phyloP scores from a whole-genome alignment of 352 stramenopile species.

The Phytophthora brassicae region DNA sequence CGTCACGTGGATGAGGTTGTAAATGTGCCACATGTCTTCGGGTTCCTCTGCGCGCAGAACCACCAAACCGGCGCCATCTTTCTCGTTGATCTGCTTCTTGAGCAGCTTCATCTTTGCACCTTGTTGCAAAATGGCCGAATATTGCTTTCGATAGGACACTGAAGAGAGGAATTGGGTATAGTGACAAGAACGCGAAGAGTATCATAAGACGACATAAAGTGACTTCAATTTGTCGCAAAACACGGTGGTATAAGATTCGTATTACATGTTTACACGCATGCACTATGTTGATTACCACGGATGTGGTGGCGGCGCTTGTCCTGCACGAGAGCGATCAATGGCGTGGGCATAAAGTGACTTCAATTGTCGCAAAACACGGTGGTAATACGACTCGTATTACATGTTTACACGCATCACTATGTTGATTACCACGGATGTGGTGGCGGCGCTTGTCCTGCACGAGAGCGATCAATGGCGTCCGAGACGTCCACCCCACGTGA shows the following conservation, averaged over 20 bases:
- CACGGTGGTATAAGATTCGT: not conserved
- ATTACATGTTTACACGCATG: not conserved
- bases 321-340: slow-evolving; percentile 32
- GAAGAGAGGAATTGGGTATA: not conserved
- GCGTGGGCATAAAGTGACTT: no score
- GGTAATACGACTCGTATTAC: not conserved
- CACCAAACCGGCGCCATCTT: slow-evolving; percentile 93
- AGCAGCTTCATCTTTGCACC: slow-evolving; percentile 88
- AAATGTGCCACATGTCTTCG: slow-evolving; percentile 99
- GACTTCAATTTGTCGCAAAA: slow-evolving; percentile 25
- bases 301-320: slow-evolving; percentile 10
- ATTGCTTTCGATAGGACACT: not conserved
- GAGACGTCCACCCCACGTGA: slow-evolving; percentile 63
- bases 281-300: not conserved
- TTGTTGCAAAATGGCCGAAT: slow-evolving; percentile 4
- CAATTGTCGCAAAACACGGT: slow-evolving; percentile 22
- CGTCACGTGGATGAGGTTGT: slow-evolving; percentile 95
- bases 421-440: not conserved
- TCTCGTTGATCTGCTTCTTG: slow-evolving; percentile 92
- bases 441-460: slow-evolving; percentile 15
- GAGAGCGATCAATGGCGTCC: slow-evolving; percentile 34
- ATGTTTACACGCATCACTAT: not conserved
- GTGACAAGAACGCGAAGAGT: not conserved
- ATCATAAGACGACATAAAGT: not conserved
- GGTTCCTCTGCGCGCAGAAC: slow-evolving; percentile 93